Evolutionary conservation across 2,329 filamentous ascomycete species (phyloP).

Genomic region (Geosmithia morbida): DNA sequence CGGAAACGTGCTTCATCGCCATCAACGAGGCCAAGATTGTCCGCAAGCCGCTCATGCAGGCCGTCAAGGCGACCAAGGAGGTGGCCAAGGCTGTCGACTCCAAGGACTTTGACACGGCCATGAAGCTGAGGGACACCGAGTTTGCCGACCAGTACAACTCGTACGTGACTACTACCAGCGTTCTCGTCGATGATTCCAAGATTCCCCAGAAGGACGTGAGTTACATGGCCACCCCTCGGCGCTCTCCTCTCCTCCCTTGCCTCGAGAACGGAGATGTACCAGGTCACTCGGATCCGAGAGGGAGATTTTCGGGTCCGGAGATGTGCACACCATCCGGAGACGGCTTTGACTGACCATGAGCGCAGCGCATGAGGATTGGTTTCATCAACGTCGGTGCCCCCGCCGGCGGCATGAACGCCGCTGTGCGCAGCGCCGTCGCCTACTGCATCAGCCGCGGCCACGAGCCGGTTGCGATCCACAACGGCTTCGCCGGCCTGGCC

Average conservation of each 20-base stretch:
- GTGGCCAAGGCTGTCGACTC: conserved; percentile 69
- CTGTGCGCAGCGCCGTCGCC: conserved; percentile 80
- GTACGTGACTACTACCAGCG: conserved; percentile 81
- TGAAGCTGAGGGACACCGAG: conserved; percentile 80
- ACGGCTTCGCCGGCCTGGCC: conserved; percentile 88
- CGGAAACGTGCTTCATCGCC: conserved; percentile 86
- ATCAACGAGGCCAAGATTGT: conserved; percentile 98
- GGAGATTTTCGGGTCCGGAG: no score
- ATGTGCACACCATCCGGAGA: no score
- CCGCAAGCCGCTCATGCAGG: conserved; percentile 75
- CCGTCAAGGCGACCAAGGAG: conserved; percentile 73
- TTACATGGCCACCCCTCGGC: conserved; percentile 2
- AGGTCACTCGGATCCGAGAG: no score
- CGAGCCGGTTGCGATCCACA: conserved; percentile 83
- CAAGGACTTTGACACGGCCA: conserved; percentile 77
- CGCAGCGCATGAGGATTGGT: conserved; percentile 73
- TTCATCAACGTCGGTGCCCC: conserved; percentile 96
- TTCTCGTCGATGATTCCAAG: conserved; percentile 52
- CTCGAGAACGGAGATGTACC: no score
- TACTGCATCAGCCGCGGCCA: conserved; percentile 91
- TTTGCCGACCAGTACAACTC: conserved; percentile 87
- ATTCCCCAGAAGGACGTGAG: conserved; percentile 58
- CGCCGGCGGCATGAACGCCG: conserved; percentile 96
- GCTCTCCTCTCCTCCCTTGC: no score
- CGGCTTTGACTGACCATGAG: conserved; percentile 12